Base-by-base conservation (phyloP, 1,139 yeast genomes). In the Suhomyces choctaworum region DNA sequence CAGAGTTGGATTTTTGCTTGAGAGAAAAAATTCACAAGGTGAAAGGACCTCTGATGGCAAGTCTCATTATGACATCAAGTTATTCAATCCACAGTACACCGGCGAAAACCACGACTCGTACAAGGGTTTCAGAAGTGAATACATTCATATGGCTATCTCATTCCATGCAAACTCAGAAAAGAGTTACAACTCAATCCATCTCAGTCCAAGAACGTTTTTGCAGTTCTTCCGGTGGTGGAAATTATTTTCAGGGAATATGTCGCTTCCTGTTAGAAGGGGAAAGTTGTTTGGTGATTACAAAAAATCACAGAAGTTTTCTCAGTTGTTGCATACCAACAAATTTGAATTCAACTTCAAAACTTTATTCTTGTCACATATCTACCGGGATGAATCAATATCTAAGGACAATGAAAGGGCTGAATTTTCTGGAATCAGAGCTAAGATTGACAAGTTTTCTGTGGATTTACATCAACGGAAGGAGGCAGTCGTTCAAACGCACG, bases 121-220 rank as follows among this genome's bases (percentile, higher is more conserved):
- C 51, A 56, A 57, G 4, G 94, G 87, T 0, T 90, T 85, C 62
- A 66, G 97, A 54, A 80, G 94, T 37, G 80, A 85, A 34, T 85
- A 75, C 48, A 70, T 89, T 12, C 96, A 88, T 54, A 66, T 90
- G 75, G 86, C 94, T 0, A 69, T 90, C 20, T 71, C 86, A 0
- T 69, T 90, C 28, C 62, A 72, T 27, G 85, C 95, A 16, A 57
- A 64, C 41, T 56, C 56, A 16, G 64, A 59, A 7, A 46, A 56
- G 4, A 62, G 70, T 40, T 65, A 69, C 42, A 71, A 70, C 44
- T 54, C 74, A 1, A 65, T 71, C 22, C 73, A 69, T 44, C 53
- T 70, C 29, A 58, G 62, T 25, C 75, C 76, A 2, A 62, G 60
- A 8, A 60, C 63, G 0, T 68, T 71, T 45, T 38, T 45, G 14